These are phyloP conservation scores for Rubus parviflorus DNA, from an alignment of 306 rosid genomes.

Conservation along the genomic window DNA sequence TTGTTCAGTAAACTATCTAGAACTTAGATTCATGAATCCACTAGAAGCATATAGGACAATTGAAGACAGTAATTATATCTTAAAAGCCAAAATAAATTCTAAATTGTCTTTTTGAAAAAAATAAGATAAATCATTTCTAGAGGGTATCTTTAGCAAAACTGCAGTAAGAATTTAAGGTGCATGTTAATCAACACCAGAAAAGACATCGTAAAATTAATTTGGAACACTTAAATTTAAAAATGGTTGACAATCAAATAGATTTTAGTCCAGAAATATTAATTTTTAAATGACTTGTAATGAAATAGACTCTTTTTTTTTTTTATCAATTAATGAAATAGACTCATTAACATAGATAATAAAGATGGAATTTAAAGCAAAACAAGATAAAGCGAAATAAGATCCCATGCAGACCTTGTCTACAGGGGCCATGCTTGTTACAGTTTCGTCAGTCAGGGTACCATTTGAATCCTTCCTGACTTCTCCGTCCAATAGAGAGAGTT, in stretches of 20 bases:
- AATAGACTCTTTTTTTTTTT: too few species aligned
- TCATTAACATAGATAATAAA: conserved; percentile 19
- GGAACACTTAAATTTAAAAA: conserved; percentile 4
- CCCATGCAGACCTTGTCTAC: conserved; percentile 72
- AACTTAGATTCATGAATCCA: conserved; percentile 5
- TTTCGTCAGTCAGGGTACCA: conserved; percentile 66
- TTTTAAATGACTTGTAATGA: background rate
- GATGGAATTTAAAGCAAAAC: conserved; percentile 10
- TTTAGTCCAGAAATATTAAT: background rate
- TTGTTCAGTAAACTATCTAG: conserved; percentile 11
- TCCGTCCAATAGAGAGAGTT: conserved; percentile 77
- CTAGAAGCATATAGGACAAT: background rate
- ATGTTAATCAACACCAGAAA: background rate
- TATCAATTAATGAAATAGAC: background rate
- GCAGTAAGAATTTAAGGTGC: background rate
- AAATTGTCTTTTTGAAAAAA: background rate
- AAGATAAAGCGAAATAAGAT: background rate
- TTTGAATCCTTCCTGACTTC: conserved; percentile 80
- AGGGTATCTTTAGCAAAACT: background rate
- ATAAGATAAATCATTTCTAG: background rate
- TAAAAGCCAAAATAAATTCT: background rate
- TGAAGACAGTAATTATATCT: background rate
- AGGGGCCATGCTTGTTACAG: conserved; percentile 69
- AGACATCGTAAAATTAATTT: background rate
- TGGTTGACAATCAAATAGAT: conserved; percentile 9